These are phyloP conservation scores for Boletus holoroseus DNA, from an alignment of 1,284 basidiomycete species.

Conservation along the genomic window DNA sequence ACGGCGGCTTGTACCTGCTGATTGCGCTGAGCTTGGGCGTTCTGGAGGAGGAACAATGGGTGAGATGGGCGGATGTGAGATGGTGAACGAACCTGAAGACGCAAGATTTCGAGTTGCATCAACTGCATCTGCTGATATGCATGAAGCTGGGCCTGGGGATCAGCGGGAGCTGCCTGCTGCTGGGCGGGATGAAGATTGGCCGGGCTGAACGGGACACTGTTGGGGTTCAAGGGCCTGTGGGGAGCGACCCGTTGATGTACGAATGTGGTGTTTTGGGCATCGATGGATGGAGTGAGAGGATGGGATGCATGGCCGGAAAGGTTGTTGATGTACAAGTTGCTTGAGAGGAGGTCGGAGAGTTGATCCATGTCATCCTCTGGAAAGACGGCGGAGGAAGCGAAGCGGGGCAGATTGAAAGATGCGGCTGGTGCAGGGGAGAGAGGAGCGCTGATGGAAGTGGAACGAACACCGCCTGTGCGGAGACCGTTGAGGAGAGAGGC, in stretches of 20 bases:
- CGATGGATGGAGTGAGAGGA: constrained; percentile 66
- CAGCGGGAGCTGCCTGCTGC: constrained; percentile 38
- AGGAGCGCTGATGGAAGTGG: constrained; percentile 54
- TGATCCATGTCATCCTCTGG: constrained; percentile 56
- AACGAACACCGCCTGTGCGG: constrained; percentile 78
- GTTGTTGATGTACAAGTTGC: constrained; percentile 41
- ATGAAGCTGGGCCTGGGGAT: constrained; percentile 47
- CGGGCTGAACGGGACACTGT: constrained; percentile 54
- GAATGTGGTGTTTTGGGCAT: constrained; percentile 60
- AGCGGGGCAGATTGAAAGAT: constrained; percentile 51
- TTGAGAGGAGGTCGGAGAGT: constrained; percentile 49
- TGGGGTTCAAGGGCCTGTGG: constrained; percentile 47
- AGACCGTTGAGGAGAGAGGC: constrained; percentile 79
- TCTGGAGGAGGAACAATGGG: constrained; percentile 17
- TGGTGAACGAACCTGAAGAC: constrained; percentile 57
- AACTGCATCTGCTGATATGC: constrained; percentile 68
- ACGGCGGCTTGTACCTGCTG: constrained; percentile 46
- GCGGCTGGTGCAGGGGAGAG: constrained; percentile 62
- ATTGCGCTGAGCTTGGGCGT: constrained; percentile 35
- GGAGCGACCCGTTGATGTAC: constrained; percentile 49
- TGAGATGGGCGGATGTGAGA: neutral
- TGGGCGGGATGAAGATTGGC: constrained; percentile 34
- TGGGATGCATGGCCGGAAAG: constrained; percentile 15
- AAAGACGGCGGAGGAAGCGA: constrained; percentile 42
- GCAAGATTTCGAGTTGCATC: constrained; percentile 74